These are phyloP conservation scores for Phytophthora sansomeana DNA, from an alignment of 352 stramenopile species.

Conservation along the genomic window DNA sequence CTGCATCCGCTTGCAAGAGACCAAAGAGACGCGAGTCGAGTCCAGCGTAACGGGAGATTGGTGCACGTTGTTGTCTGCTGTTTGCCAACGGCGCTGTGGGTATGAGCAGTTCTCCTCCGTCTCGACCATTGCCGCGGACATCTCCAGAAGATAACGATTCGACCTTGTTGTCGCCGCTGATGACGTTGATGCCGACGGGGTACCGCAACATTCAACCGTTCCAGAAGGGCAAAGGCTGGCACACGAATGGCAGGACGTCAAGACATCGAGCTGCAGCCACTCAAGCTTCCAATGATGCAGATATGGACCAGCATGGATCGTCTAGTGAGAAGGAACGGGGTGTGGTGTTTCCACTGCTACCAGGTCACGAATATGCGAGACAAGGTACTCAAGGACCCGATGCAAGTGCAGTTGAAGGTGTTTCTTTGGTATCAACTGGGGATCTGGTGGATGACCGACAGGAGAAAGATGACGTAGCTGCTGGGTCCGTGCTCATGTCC, in stretches of 20 bases:
- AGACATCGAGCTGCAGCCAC: slow-evolving; percentile 17
- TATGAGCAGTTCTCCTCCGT: slow-evolving; percentile 27
- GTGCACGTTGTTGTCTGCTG: not conserved
- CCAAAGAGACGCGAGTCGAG: slow-evolving; percentile 10
- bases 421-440: not conserved
- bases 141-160: slow-evolving; percentile 15
- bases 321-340: slow-evolving; percentile 29
- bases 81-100: slow-evolving; percentile 1
- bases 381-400: slow-evolving; percentile 28
- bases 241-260: slow-evolving; percentile 55
- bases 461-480: slow-evolving; percentile 28
- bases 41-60: slow-evolving; percentile 20
- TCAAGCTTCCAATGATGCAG: slow-evolving; percentile 13
- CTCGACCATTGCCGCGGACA: slow-evolving; percentile 17
- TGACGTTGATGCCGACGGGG: slow-evolving; percentile 63
- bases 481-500: slow-evolving; percentile 13
- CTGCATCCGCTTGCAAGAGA: slow-evolving; percentile 7
- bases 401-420: slow-evolving; percentile 27
- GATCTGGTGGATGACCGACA: slow-evolving; percentile 28
- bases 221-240: slow-evolving; percentile 72
- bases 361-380: slow-evolving; percentile 22
- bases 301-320: slow-evolving; percentile 16
- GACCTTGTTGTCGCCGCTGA: slow-evolving; percentile 61
- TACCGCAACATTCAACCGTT: slow-evolving; percentile 79
- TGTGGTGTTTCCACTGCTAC: slow-evolving; percentile 58